phyloP scores from a whole-genome alignment of 208 protist genomes.

The Trypanosoma cruzi region DNA sequence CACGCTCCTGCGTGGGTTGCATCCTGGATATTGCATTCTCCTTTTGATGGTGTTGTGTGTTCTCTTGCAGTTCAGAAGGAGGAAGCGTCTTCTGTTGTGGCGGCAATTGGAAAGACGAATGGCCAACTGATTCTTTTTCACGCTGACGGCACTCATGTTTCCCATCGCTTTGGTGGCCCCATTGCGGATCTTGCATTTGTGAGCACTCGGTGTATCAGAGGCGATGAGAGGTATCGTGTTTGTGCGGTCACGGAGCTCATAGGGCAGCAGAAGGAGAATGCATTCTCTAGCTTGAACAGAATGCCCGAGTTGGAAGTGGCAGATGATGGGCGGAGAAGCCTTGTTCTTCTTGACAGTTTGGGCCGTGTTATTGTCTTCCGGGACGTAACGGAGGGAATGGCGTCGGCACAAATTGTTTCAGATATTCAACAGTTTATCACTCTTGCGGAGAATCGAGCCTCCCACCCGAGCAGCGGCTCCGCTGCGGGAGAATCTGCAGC shows the following conservation, averaged over 20 bases:
- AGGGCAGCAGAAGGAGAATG: conserved; percentile 12
- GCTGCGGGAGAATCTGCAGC: conserved; percentile 8
- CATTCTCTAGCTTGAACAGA: neutral
- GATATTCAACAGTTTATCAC: conserved; percentile 67
- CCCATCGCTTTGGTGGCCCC: conserved; percentile 60
- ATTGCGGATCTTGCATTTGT: conserved; percentile 75
- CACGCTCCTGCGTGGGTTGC: conserved; percentile 29
- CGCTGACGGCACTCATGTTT: conserved; percentile 23
- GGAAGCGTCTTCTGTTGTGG: conserved; percentile 29
- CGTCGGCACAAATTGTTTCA: conserved; percentile 48
- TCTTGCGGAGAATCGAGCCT: conserved; percentile 26
- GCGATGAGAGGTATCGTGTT: conserved; percentile 24
- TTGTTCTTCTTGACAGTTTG: conserved; percentile 71
- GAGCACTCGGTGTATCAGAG: conserved; percentile 22
- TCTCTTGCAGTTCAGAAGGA: conserved; percentile 52
- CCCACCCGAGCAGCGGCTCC: neutral
- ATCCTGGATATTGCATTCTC: conserved; percentile 40
- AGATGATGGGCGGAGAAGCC: conserved; percentile 17
- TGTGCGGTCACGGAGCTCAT: conserved; percentile 39
- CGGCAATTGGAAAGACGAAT: conserved; percentile 61
- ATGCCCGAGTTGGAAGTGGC: neutral
- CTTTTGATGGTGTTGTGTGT: conserved; percentile 42
- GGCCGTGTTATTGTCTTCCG: conserved; percentile 64
- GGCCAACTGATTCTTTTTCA: conserved; percentile 58
- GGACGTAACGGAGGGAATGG: conserved; percentile 38